Conservation (phyloP, 78 protist species). For the Dictyostelium brefeldianum region DNA sequence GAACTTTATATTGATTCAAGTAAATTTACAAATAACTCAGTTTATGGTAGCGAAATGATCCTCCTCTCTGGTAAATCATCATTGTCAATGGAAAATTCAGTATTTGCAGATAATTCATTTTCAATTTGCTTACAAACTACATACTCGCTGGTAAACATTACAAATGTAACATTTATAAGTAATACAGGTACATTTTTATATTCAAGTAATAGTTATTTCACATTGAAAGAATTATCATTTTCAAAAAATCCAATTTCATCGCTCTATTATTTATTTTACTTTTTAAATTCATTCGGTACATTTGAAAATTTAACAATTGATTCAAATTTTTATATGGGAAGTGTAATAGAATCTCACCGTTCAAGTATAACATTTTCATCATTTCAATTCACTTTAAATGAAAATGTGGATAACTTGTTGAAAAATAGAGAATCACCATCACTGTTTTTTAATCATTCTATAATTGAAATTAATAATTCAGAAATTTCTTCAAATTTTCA, state of each 20-base stretch:
- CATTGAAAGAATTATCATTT: not conserved
- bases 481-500: not conserved
- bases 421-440: not conserved
- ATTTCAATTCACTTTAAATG: not conserved
- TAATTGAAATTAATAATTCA: not conserved
- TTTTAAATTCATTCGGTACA: not conserved
- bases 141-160: not conserved
- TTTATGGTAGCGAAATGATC: slow-evolving; percentile 15
- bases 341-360: not conserved
- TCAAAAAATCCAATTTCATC: slow-evolving; percentile 15
- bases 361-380: not conserved
- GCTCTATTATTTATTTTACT: not conserved
- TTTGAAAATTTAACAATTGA: not conserved
- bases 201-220: not conserved
- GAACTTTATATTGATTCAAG: not conserved
- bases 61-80: not conserved
- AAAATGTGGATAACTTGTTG: not conserved
- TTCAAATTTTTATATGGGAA: slow-evolving; percentile 11
- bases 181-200: not conserved
- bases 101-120: not conserved
- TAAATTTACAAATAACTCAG: not conserved
- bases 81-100: not conserved
- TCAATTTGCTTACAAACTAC: not conserved
- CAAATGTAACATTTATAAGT: not conserved
- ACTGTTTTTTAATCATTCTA: not conserved